Percentiles rank a stretch among this genome's conserved stretches.
phyloP scores from a whole-genome alignment of 1,284 basidiomycete species.

The Apiotrichum akiyoshidainum region DNA sequence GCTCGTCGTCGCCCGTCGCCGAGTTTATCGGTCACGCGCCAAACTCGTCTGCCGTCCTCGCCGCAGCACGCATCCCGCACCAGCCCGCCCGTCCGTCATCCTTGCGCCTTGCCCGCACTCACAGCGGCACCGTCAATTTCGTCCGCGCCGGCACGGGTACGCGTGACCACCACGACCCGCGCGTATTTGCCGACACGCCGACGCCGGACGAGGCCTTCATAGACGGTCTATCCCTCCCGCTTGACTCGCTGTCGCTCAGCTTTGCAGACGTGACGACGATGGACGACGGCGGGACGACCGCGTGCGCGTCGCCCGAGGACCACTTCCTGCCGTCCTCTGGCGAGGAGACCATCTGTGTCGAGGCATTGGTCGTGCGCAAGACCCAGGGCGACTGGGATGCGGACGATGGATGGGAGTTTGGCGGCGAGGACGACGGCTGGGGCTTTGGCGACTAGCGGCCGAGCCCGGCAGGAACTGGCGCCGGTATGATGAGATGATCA shows the following conservation, averaged over 20 bases:
- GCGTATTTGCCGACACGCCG: not conserved
- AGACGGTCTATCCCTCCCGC: constrained; percentile 34
- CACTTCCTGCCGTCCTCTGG: not conserved
- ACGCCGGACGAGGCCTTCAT: constrained; percentile 26
- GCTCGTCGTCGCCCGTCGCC: constrained; percentile 11
- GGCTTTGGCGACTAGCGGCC: not conserved
- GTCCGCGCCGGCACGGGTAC: constrained; percentile 2
- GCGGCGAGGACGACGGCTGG: constrained; percentile 14
- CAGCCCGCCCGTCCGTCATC: constrained; percentile 9
- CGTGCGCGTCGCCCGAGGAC: constrained; percentile 2
- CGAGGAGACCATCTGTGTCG: constrained; percentile 49
- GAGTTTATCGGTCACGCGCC: constrained; percentile 20
- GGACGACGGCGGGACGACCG: constrained; percentile 7
- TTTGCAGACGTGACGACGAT: constrained; percentile 41
- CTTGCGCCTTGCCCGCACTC: constrained; percentile 30
- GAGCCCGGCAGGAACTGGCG: too few relatives aligned
- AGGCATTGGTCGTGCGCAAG: constrained; percentile 49
- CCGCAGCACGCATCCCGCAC: constrained; percentile 6
- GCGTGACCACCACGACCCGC: not conserved
- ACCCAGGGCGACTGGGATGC: constrained; percentile 25
- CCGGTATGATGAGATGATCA: too few relatives aligned
- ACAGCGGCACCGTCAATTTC: constrained; percentile 4
- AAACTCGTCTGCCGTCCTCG: not conserved
- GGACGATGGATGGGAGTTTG: constrained; percentile 31
- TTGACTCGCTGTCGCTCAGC: constrained; percentile 45